Evolutionary conservation across 148 eudicot genomes (phyloP), one percentile per base, ranked within the genome.

Genomic region (Agrostemma githago): DNA sequence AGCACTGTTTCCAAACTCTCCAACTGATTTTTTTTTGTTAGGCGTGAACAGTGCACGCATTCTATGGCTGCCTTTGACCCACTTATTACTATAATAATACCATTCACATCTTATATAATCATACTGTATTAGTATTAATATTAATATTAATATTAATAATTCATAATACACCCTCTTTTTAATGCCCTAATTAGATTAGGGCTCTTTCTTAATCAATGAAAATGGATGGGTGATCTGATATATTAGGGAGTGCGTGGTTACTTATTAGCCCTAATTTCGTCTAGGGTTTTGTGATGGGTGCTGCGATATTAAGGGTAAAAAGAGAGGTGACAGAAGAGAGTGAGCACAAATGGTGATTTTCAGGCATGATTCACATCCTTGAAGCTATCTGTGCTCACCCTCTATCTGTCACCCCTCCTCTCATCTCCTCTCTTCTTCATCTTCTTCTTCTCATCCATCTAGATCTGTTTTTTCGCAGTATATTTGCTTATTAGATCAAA

Each of bases 271-370:
- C 72, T 75, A 75, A 19, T 41, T 40, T 40, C 15, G 16, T 19
- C 20, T 41, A 40, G 69, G 69, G 51, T 66, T 66, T 40, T 40
- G 73, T 21, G 17, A 71, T 48, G 57, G 2, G 74, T 26, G 43
- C 17, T 34, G 43, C 44, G 57, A 17, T 69, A 11, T 11, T 48
- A 17, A 40, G 17, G 65, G 66, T 57, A 41, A 79, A 75, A 78
- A 80, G 72, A 83, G 90, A 63, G 90, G 90, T 87, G 90, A 87
- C 90, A 87, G 90, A 87, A 87, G 90, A 87, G 90, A 87, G 90
- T 87, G 88, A 87, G 90, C 90, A 84, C 90, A 74, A 43, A 83
- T 85, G 80, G 88, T 81, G 72, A 67, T 62, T 76, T 81, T 81
- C 80, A 62, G 48, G 77, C 83, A 81, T 77, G 71, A 42, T 53